Evolutionary conservation across 1,284 basidiomycete genomes (phyloP), one percentile per base, ranked within the genome.

Genomic region (Lignosus rhinocerotis): DNA sequence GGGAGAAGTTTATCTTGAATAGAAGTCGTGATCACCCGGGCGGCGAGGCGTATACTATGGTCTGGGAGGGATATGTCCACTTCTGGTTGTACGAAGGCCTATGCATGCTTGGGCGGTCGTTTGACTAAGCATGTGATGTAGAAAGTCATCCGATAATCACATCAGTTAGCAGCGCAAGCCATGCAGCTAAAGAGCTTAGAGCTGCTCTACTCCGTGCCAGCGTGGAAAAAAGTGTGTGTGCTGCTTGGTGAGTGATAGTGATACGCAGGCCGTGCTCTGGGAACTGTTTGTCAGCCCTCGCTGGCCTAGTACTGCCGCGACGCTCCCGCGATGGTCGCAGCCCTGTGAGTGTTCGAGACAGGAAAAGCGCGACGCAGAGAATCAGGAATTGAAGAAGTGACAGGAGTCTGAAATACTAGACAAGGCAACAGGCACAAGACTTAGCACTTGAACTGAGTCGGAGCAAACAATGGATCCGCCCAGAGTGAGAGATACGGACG

Each of bases 1-100:
- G 52, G 55, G 45, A 30, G 25, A 30, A 56, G 53, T 42, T 36
- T 30, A 61, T 61, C 60, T 47, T 51, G 61, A 62, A 57, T 54
- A 55, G 47, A 51, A 32, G 51, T 34, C 46, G 45, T 17, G 53
- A 56, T 56, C 55, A 59, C 41, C 38, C 58, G 55, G 54, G 33
- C 52, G 58, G 61, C 57, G 54, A 49, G 33, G 45, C 41, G 36
- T 6, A 41, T n/a, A 17, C 45, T 33, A 47, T 48, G 32, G 43
- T 53, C 39, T 33, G 47, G 33, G 41, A 46, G 45, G 41, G 17
- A n/a, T 21, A 16, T 33, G 16, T 38, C 17, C n/a, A 19, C 44
- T 44, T 42, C 16, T 44, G 55, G 25, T 19, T 32, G 31, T 6
- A 32, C 38, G 21, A 21, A 52, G 32, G 46, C 8, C 31, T 14